Percentiles rank a stretch among this genome's conserved stretches.
phyloP scores from a whole-genome alignment of 768 basidiomycete genomes.

The Podaxis mareebaensis region DNA sequence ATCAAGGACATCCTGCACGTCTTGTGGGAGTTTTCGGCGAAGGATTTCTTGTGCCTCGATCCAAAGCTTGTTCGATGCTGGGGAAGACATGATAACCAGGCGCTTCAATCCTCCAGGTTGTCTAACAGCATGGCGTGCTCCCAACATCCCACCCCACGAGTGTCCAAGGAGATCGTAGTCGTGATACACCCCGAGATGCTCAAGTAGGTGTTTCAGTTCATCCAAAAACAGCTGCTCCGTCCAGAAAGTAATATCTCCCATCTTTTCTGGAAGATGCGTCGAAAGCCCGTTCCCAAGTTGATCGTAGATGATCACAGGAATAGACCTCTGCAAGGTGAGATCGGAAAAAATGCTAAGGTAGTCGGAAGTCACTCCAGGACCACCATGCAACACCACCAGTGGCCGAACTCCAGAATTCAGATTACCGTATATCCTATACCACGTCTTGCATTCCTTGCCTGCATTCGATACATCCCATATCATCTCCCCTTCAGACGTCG shows the following conservation, averaged over 20 bases:
- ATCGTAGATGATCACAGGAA: conserved; percentile 56
- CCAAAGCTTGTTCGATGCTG: conserved; percentile 48
- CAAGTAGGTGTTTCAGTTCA: conserved; percentile 48
- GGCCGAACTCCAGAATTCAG: conserved; percentile 37
- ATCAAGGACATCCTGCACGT: conserved; percentile 37
- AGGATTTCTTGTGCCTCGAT: conserved; percentile 20
- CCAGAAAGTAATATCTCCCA: conserved; percentile 46
- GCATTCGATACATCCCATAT: neutral
- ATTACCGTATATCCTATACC: conserved; percentile 53
- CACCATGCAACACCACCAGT: conserved; percentile 54
- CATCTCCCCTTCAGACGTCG: conserved; percentile 7
- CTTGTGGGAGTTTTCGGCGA: conserved; percentile 35
- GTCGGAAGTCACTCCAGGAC: conserved; percentile 47
- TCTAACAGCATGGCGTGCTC: conserved; percentile 31
- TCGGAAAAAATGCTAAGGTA: conserved; percentile 42
- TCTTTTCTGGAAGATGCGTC: conserved; percentile 53
- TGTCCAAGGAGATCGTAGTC: conserved; percentile 53
- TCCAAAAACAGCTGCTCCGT: conserved; percentile 49
- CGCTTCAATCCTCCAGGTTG: conserved; percentile 46
- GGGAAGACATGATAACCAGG: conserved; percentile 46
- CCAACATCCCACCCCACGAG: conserved; percentile 56
- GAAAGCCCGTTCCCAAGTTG: conserved; percentile 58
- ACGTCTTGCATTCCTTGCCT: conserved; percentile 34
- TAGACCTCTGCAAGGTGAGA: conserved; percentile 33
- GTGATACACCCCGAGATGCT: conserved; percentile 41